Evolutionary conservation across 495 filamentous ascomycete genomes (phyloP).

Genomic region (Sabuloglossum arenarium): DNA sequence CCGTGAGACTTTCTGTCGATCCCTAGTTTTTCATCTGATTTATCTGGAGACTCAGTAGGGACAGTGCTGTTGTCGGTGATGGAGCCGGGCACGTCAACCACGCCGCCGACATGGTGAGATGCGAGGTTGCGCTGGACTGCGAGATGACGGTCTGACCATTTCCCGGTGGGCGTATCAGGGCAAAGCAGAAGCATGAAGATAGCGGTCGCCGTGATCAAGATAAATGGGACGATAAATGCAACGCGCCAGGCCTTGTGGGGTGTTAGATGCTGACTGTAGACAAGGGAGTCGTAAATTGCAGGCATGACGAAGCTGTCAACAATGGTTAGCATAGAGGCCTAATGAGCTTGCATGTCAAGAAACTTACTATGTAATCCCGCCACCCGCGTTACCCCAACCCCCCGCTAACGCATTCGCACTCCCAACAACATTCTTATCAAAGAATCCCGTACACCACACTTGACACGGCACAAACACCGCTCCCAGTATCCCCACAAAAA

Average conservation of each 20-base stretch:
- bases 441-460: constrained; percentile 90
- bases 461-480: constrained; percentile 87
- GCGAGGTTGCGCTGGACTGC: constrained; percentile 24
- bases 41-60: constrained; percentile 15
- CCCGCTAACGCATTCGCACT: constrained; percentile 74
- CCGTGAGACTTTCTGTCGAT: constrained; percentile 5
- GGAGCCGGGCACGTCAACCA: constrained; percentile 31
- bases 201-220: constrained; percentile 46
- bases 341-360: constrained; percentile 9
- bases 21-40: constrained; percentile 21
- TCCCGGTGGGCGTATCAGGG: constrained; percentile 68
- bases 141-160: constrained; percentile 54
- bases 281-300: constrained; percentile 68
- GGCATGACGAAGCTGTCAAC: constrained; percentile 74
- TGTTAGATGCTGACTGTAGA: constrained; percentile 31
- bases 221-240: constrained; percentile 63
- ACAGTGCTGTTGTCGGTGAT: constrained; percentile 32
- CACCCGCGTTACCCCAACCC: constrained; percentile 78
- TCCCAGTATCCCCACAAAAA: constrained; percentile 87
- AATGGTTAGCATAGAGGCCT: not conserved
- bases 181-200: constrained; percentile 49
- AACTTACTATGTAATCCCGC: constrained; percentile 46
- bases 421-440: constrained; percentile 88
- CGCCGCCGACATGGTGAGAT: constrained; percentile 20
- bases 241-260: constrained; percentile 64